These are phyloP conservation scores for Coemansia sp. DNA, from an alignment of 192 early-diverging fungal species.

Conservation along the genomic window DNA sequence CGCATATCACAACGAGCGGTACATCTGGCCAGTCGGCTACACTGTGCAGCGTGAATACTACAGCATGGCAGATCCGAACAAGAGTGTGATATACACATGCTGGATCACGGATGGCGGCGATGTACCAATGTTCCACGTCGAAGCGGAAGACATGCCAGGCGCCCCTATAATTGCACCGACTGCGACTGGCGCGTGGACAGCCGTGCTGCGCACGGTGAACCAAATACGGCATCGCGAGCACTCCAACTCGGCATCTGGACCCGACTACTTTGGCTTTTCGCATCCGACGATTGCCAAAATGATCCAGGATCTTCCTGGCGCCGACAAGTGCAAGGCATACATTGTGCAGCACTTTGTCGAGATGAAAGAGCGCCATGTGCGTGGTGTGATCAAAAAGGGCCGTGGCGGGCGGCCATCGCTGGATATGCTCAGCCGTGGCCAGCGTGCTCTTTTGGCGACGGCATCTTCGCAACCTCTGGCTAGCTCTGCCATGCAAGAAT, in stretches of 20 bases:
- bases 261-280: conserved; percentile 90
- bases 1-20: conserved; percentile 83
- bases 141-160: conserved; percentile 75
- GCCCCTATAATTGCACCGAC: conserved; percentile 69
- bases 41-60: conserved; percentile 65
- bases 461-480: not conserved
- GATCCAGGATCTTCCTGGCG: conserved; percentile 85
- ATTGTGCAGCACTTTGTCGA: conserved; percentile 68
- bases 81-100: conserved; percentile 64
- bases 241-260: conserved; percentile 80
- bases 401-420: conserved; percentile 36
- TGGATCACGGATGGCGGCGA: conserved; percentile 74
- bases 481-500: conserved; percentile 12
- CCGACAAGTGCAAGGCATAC: conserved; percentile 70
- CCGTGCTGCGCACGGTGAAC: conserved; percentile 77
- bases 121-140: conserved; percentile 77
- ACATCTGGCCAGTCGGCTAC: conserved; percentile 93
- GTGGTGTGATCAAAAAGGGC: conserved; percentile 55
- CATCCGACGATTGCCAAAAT: conserved; percentile 81
- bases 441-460: conserved; percentile 34
- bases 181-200: conserved; percentile 89
- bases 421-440: conserved; percentile 46
- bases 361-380: conserved; percentile 59
- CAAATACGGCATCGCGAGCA: conserved; percentile 74
- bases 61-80: conserved; percentile 67